Conservation (phyloP, 305 asterid species). For the Withania somnifera region DNA sequence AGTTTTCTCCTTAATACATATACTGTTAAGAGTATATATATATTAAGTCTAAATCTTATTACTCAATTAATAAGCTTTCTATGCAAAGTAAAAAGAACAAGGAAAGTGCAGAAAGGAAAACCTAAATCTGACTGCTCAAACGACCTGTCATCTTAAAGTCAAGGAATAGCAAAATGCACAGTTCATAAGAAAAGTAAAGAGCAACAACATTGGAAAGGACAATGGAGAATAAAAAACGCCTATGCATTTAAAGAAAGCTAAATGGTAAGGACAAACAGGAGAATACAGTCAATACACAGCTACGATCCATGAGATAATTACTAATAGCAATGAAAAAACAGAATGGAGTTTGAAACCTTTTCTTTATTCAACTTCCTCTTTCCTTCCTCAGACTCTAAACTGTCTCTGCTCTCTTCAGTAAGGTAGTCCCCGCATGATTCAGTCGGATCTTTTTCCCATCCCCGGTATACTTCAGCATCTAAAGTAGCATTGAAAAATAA, state of each 20-base stretch:
- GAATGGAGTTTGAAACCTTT: constrained; percentile 38
- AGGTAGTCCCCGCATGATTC: constrained; percentile 24
- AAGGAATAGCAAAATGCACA: not conserved
- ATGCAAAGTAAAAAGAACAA: not conserved
- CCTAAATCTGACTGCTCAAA: not conserved
- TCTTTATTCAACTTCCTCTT: constrained; percentile 35
- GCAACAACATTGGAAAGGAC: not conserved
- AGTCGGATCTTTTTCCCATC: constrained; percentile 19
- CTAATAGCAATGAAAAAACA: not conserved
- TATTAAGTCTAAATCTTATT: not conserved
- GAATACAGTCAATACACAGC: not conserved
- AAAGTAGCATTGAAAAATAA: constrained; percentile 10
- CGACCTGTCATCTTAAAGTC: not conserved
- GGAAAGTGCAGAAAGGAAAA: not conserved
- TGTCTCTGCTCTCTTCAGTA: constrained; percentile 14
- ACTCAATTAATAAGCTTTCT: not conserved
- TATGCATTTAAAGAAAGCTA: not conserved
- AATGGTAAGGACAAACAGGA: not conserved
- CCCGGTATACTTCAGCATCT: constrained; percentile 31
- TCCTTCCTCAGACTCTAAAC: constrained; percentile 31
- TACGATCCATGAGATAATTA: not conserved
- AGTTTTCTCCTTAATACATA: not conserved
- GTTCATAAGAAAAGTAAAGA: not conserved
- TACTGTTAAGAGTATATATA: not conserved
- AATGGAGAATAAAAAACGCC: not conserved